These are phyloP conservation scores for Xanthoconium purpureum DNA, from an alignment of 768 basidiomycete species.

Conservation along the genomic window DNA sequence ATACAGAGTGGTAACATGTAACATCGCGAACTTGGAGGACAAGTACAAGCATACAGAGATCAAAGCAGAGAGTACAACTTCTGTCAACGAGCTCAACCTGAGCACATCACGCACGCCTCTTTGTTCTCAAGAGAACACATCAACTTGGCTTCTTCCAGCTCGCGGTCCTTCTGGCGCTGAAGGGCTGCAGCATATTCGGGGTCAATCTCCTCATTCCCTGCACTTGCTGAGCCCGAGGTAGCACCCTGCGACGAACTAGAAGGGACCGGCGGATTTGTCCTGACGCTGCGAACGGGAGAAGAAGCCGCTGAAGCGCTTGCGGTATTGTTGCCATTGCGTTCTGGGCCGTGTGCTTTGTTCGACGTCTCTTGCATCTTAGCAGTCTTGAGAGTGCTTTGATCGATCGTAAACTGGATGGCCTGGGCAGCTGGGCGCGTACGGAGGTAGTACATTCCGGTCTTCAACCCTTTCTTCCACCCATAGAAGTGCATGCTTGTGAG, in stretches of 20 bases:
- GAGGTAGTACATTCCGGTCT: slow-evolving; percentile 98
- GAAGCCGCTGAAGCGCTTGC: slow-evolving; percentile 26
- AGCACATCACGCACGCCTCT: slow-evolving; percentile 92
- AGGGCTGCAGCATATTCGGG: slow-evolving; percentile 82
- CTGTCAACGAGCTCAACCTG: slow-evolving; percentile 46
- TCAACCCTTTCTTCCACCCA: slow-evolving; percentile 99
- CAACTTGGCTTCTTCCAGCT: slow-evolving; percentile 78
- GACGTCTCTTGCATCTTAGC: slow-evolving; percentile 34
- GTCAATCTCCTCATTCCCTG: slow-evolving; percentile 40
- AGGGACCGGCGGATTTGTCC: slow-evolving; percentile 32
- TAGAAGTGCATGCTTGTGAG: slow-evolving; percentile 97
- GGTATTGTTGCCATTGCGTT: slow-evolving; percentile 15
- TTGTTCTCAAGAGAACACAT: slow-evolving; percentile 90
- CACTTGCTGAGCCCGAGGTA: slow-evolving; percentile 20
- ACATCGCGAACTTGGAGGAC: not conserved
- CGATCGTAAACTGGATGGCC: slow-evolving; percentile 97
- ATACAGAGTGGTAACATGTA: slow-evolving; percentile 3
- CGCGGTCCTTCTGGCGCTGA: slow-evolving; percentile 62
- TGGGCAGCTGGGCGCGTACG: slow-evolving; percentile 92
- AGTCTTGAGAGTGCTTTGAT: slow-evolving; percentile 70
- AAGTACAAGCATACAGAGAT: not conserved
- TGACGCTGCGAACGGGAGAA: slow-evolving; percentile 28
- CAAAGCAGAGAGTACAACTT: not conserved
- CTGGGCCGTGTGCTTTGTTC: slow-evolving; percentile 15
- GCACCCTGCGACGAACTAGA: slow-evolving; percentile 16